Conservation (phyloP, 345 rosid species). For the Raphanus sativus region DNA sequence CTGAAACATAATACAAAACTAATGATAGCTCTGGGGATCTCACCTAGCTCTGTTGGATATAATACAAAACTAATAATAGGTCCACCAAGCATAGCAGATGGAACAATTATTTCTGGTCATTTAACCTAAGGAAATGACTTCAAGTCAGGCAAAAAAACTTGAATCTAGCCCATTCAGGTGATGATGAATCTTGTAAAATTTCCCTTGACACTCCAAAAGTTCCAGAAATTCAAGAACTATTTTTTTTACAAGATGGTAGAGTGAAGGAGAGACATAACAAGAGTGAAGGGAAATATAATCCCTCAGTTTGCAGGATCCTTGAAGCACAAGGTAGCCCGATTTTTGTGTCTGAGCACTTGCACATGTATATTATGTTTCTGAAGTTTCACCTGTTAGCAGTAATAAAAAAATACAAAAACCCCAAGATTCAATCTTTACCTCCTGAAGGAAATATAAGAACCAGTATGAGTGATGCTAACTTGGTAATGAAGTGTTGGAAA, state of each 20-base stretch:
- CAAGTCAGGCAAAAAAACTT: too few species aligned
- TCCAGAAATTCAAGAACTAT: background rate
- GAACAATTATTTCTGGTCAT: conserved; percentile 65
- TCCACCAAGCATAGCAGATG: conserved; percentile 90
- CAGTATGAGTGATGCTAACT: background rate
- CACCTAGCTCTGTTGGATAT: conserved; percentile 85
- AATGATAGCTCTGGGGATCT: conserved; percentile 56
- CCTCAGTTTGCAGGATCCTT: conserved; percentile 72
- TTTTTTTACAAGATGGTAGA: background rate
- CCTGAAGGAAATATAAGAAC: background rate
- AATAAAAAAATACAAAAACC: background rate
- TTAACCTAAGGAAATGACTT: too few species aligned
- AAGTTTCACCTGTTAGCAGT: conserved; percentile 68
- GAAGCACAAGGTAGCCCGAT: conserved; percentile 78
- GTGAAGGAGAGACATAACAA: background rate
- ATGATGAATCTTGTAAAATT: background rate
- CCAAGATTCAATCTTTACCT: background rate
- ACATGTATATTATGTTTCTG: conserved; percentile 82
- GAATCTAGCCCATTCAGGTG: background rate
- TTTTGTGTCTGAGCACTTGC: conserved; percentile 67
- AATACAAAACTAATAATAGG: conserved; percentile 81
- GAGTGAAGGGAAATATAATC: conserved; percentile 49
- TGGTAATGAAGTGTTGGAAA: background rate
- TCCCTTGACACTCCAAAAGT: background rate
- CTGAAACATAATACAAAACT: conserved; percentile 72